Conservation (phyloP, 2,329 filamentous ascomycete genomes). For the Neofusicoccum umdonicola region DNA sequence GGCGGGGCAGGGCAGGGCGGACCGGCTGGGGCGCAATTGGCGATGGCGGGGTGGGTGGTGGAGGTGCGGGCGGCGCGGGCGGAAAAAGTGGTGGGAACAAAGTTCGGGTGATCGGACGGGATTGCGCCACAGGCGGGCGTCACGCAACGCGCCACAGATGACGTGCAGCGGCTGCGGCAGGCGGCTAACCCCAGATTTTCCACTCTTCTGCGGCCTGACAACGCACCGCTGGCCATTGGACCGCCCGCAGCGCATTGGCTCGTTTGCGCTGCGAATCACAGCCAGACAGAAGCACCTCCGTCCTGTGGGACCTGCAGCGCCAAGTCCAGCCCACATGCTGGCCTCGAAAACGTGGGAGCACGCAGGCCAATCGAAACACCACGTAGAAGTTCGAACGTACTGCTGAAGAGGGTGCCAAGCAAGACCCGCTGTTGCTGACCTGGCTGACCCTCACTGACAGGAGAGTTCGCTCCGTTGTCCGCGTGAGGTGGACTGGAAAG, state of each 20-base stretch:
- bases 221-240: neutral
- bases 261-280: neutral
- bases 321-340: too few species aligned
- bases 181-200: conserved; percentile 4
- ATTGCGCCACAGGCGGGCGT: neutral
- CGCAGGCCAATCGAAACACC: too few species aligned
- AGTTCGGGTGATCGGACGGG: conserved; percentile 3
- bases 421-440: too few species aligned
- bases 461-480: too few species aligned
- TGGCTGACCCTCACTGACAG: too few species aligned
- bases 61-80: neutral
- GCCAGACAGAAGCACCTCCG: too few species aligned
- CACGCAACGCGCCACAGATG: neutral
- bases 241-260: neutral
- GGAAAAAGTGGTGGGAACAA: conserved; percentile 6
- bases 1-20: neutral
- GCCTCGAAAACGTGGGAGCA: too few species aligned
- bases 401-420: too few species aligned
- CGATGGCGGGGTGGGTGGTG: neutral
- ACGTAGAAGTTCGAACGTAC: too few species aligned
- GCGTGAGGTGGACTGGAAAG: too few species aligned
- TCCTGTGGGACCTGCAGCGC: too few species aligned
- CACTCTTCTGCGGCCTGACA: neutral
- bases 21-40: neutral
- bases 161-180: neutral